Conservation (phyloP, 805 yeast genomes). For the Lipomyces japonicus region DNA sequence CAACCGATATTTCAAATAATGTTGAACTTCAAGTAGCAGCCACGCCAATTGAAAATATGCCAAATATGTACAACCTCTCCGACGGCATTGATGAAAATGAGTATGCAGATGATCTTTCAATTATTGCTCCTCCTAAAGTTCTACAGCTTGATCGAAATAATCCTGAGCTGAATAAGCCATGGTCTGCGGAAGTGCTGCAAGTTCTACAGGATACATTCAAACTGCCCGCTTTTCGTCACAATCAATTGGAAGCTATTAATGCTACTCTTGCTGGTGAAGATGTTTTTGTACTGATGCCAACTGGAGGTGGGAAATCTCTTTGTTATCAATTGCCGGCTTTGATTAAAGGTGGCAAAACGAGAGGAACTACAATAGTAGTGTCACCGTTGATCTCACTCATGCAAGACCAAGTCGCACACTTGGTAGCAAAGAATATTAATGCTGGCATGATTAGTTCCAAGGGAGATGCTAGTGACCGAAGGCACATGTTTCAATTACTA, state of each 20-base stretch:
- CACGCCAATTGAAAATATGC: too few relatives aligned
- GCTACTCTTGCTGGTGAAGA: constrained; percentile 76
- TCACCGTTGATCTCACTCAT: constrained; percentile 93
- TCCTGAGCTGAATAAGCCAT: constrained; percentile 39
- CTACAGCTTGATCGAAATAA: constrained; percentile 2
- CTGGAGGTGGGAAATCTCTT: constrained; percentile 96
- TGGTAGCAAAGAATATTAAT: constrained; percentile 58
- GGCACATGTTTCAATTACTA: constrained; percentile 58
- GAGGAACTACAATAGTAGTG: constrained; percentile 84
- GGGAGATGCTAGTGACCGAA: constrained; percentile 59
- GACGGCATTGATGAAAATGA: constrained; percentile 2
- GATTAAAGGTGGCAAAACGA: constrained; percentile 65
- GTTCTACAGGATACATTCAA: constrained; percentile 60
- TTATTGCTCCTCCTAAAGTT: background rate
- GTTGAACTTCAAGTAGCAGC: too few relatives aligned
- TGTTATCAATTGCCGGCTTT: constrained; percentile 95
- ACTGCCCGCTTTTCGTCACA: constrained; percentile 64
- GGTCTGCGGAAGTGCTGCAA: constrained; percentile 66
- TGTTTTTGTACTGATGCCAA: constrained; percentile 94
- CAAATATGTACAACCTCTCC: too few relatives aligned
- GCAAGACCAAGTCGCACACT: constrained; percentile 94
- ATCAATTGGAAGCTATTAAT: constrained; percentile 83
- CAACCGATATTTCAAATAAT: background rate
- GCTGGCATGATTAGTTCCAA: constrained; percentile 90
- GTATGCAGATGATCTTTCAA: background rate